Conservation (phyloP, 129 eudicot species). For the Ambrosia trifida region DNA sequence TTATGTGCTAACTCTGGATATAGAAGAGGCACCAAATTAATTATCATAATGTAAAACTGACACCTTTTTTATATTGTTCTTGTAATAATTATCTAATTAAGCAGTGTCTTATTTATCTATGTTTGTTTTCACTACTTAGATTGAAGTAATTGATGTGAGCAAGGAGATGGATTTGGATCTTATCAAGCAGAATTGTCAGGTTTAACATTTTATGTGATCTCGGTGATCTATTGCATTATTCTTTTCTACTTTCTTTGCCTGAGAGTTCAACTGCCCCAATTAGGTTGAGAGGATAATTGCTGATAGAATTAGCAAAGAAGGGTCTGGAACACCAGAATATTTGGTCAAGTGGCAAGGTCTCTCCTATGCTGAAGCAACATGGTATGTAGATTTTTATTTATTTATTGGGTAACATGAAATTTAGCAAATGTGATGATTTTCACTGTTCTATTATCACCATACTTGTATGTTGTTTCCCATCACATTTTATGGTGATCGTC, state of each 20-base stretch:
- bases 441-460: background rate
- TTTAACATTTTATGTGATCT: constrained; percentile 23
- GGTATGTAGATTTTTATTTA: constrained; percentile 43
- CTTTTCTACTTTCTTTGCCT: too few species aligned
- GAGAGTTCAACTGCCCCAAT: background rate
- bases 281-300: constrained; percentile 98
- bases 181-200: constrained; percentile 94
- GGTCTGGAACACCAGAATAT: constrained; percentile 76
- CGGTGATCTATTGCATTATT: constrained; percentile 6
- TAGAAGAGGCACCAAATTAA: too few species aligned
- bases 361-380: constrained; percentile 98
- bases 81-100: background rate
- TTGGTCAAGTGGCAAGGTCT: constrained; percentile 98
- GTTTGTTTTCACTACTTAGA: constrained; percentile 40
- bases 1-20: too few species aligned
- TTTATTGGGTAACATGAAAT: too few species aligned
- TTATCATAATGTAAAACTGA: background rate
- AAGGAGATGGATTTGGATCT: constrained; percentile 99
- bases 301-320: constrained; percentile 58
- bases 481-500: too few species aligned
- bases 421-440: background rate
- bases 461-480: too few species aligned
- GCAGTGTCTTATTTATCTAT: too few species aligned
- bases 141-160: constrained; percentile 97
- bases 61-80: too few species aligned